Conservation (phyloP, 1,284 basidiomycete genomes). For the Volvariella surrecta region DNA sequence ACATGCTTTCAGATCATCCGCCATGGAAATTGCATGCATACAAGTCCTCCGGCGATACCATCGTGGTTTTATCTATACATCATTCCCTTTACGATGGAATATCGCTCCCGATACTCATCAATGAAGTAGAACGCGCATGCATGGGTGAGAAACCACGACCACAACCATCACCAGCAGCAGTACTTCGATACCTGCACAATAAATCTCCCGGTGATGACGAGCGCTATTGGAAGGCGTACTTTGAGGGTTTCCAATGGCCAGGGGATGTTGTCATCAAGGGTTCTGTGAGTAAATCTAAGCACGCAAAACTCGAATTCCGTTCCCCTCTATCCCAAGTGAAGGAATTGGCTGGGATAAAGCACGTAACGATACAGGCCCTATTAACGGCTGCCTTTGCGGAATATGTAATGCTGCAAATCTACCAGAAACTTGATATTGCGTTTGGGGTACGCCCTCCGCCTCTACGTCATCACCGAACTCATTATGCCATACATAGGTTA, state of each 20-base stretch:
- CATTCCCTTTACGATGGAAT: slow-evolving; percentile 40
- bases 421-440: slow-evolving; percentile 25
- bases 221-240: slow-evolving; percentile 13
- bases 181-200: no score
- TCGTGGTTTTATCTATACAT: slow-evolving; percentile 35
- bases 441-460: slow-evolving; percentile 31
- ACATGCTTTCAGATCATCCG: slow-evolving; percentile 21
- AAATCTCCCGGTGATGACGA: no score
- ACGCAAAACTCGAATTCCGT: slow-evolving; percentile 15
- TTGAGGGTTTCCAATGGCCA: slow-evolving; percentile 27
- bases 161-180: slow-evolving; percentile 14
- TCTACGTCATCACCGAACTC: slow-evolving; percentile 5
- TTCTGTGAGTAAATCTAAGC: slow-evolving; percentile 12
- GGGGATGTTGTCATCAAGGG: slow-evolving; percentile 12
- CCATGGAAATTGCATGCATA: slow-evolving; percentile 28
- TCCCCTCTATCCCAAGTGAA: slow-evolving; percentile 22
- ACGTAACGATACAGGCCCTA: slow-evolving; percentile 36
- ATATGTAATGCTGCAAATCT: slow-evolving; percentile 20
- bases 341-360: slow-evolving; percentile 21
- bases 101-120: slow-evolving; percentile 31
- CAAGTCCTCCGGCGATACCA: slow-evolving; percentile 9
- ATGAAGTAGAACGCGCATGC: slow-evolving; percentile 27
- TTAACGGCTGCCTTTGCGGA: slow-evolving; percentile 32
- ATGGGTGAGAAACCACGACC: slow-evolving; percentile 11
- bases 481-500: slow-evolving; percentile 23